Base-by-base conservation (phyloP, 176 grass and related monocot species). In the Oryza coarctata region DNA sequence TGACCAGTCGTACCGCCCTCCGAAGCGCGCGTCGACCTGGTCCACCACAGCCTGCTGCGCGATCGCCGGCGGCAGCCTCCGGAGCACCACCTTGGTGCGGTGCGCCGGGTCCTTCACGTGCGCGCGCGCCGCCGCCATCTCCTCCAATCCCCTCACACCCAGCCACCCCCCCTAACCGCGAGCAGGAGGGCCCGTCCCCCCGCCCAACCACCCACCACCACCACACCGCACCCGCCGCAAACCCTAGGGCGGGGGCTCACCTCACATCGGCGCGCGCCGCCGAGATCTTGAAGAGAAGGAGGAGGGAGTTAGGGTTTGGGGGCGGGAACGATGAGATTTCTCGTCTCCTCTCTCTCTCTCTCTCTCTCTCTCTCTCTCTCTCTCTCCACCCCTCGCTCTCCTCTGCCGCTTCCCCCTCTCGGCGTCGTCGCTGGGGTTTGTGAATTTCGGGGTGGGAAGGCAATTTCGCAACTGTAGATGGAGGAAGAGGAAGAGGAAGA, bases 1-100 rank as follows among this genome's bases (percentile, higher is more conserved):
- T 32, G 88, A 78, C 93, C 91, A 96, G 75, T 99, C 89, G 70
- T 92, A 99, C 35, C 97, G 93, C 4, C 91, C 93, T 26, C 88
- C 88, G 83, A 99, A 99, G 77, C 89, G 90, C 31, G 81, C 85
- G 36, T 99, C 93, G 80, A 99, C 94, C 97, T 95, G 93, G 74
- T 99, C 91, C 87, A 96, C 49, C 55, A 99, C 87, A 44, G 85
- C 87, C 63, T 93, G 82, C 79, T 92, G 89, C 68, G 87, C 73
- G 70, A 99, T 87, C 70, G 93, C 87, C 80, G 91, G 90, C 40
- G 97, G 97, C 77, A 99, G 83, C 79, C 81, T 89, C 77, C 97
- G 86, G 57, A 99, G 76, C 93, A 95, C 93, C 52, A 96, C 93
- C 91, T 99, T 99, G 12, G 93, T 92, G 52, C 97, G 88, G 76